These are phyloP conservation scores for Lippia alba DNA, from an alignment of 305 asterid genomes.

Conservation along the genomic window DNA sequence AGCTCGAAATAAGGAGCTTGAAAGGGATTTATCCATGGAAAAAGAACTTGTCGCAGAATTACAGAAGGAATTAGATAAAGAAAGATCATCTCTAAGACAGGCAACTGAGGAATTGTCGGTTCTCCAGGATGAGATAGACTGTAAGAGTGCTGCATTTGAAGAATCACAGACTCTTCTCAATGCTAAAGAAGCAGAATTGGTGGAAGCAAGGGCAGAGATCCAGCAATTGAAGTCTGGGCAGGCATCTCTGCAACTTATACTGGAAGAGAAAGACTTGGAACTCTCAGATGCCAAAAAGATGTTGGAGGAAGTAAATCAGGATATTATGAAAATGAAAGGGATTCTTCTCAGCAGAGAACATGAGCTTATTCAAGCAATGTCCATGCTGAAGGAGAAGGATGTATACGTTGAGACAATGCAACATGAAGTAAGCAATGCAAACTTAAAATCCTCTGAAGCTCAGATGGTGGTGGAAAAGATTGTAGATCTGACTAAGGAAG, in stretches of 20 bases:
- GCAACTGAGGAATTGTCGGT: conserved; percentile 49
- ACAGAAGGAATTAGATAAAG: conserved; percentile 57
- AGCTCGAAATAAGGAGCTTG: conserved; percentile 71
- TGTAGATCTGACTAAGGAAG: conserved; percentile 69
- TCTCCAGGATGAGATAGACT: conserved; percentile 63
- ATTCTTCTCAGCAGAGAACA: conserved; percentile 57
- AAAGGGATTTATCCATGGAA: conserved; percentile 66
- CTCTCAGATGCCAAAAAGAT: conserved; percentile 52
- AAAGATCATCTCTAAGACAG: conserved; percentile 54
- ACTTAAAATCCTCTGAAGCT: conserved; percentile 66
- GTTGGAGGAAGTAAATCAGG: conserved; percentile 59
- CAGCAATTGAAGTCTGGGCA: conserved; percentile 64
- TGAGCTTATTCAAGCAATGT: conserved; percentile 57
- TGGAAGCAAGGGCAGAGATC: conserved; percentile 74
- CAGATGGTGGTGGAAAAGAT: conserved; percentile 64
- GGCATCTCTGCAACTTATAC: conserved; percentile 59
- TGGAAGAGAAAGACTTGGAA: conserved; percentile 71
- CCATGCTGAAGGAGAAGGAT: conserved; percentile 67
- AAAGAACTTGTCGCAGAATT: conserved; percentile 60
- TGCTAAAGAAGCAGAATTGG: conserved; percentile 77
- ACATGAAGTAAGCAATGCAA: conserved; percentile 53
- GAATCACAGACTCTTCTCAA: conserved; percentile 58
- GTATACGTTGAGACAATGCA: conserved; percentile 58
- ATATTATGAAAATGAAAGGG: conserved; percentile 56
- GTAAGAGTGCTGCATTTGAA: conserved; percentile 55